A percentile compares a stretch with the other conserved stretches of the same genome.
These are phyloP conservation scores for Fusarium burgessii DNA, from an alignment of 2,329 filamentous ascomycete species.

Conservation along the genomic window DNA sequence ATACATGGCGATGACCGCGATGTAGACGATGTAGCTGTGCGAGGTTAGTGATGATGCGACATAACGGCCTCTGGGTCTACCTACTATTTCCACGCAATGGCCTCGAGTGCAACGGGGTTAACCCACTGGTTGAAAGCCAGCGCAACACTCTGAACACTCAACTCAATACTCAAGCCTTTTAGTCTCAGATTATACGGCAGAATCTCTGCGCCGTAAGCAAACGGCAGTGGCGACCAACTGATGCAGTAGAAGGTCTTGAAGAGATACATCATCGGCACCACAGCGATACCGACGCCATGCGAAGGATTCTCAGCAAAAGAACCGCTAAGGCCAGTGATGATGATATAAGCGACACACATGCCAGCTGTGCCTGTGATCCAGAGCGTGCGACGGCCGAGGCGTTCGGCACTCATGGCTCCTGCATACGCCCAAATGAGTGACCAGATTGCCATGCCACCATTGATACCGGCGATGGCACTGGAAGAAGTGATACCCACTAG, in stretches of 20 bases:
- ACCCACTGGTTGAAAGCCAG: constrained; percentile 43
- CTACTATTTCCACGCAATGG: constrained; percentile 42
- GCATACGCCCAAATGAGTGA: constrained; percentile 24
- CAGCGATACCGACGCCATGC: constrained; percentile 18
- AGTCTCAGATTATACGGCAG: constrained; percentile 44
- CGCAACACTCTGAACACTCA: constrained; percentile 29
- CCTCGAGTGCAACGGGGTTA: constrained; percentile 40
- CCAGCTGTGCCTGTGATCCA: constrained; percentile 28
- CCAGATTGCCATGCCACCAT: constrained; percentile 38
- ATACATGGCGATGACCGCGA: constrained; percentile 36
- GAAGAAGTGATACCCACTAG: constrained; percentile 27
- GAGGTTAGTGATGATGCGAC: not conserved
- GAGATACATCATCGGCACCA: constrained; percentile 32
- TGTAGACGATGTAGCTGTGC: constrained; percentile 33
- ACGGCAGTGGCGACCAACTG: constrained; percentile 44
- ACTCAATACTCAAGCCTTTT: constrained; percentile 43
- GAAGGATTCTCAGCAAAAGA: constrained; percentile 25
- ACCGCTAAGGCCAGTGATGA: constrained; percentile 14
- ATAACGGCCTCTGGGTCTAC: not conserved
- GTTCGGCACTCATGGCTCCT: constrained; percentile 29
- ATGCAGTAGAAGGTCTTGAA: constrained; percentile 42
- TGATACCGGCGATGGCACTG: constrained; percentile 24
- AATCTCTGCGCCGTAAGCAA: constrained; percentile 45
- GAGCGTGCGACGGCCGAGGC: constrained; percentile 22
- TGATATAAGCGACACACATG: constrained; percentile 18